These are phyloP conservation scores for Penicillium canescens DNA, from an alignment of 495 filamentous ascomycete genomes.

Conservation along the genomic window DNA sequence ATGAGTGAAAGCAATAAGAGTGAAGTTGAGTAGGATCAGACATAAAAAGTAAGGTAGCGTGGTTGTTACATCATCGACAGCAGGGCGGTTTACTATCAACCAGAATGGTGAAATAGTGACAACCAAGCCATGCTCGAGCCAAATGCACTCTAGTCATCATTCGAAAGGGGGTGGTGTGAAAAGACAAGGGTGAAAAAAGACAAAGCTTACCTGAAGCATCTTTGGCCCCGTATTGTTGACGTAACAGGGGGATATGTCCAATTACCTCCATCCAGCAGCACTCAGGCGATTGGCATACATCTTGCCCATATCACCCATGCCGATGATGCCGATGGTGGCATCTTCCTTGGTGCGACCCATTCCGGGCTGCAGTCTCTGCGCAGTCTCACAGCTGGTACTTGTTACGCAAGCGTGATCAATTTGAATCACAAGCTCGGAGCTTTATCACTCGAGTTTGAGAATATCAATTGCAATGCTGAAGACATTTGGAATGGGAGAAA, in stretches of 20 bases:
- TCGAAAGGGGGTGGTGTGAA: slow-evolving; percentile 23
- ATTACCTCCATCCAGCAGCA: slow-evolving; percentile 93
- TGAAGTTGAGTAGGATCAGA: slow-evolving; percentile 60
- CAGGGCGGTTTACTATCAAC: slow-evolving; percentile 36
- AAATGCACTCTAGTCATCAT: slow-evolving; percentile 99
- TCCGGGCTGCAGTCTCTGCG: background rate
- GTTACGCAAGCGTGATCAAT: background rate
- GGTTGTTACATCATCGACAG: slow-evolving; percentile 94
- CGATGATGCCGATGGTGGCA: slow-evolving; percentile 86
- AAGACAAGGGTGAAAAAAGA: slow-evolving; percentile 15
- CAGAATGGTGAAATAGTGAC: slow-evolving; percentile 52
- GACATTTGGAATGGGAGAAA: background rate
- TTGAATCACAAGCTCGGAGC: background rate
- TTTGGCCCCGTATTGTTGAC: slow-evolving; percentile 6
- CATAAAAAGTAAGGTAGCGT: slow-evolving; percentile 92
- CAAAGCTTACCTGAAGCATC: slow-evolving; percentile 30
- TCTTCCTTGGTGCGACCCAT: slow-evolving; percentile 57
- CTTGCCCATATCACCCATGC: slow-evolving; percentile 99
- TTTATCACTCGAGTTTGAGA: slow-evolving; percentile 10
- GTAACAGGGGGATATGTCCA: slow-evolving; percentile 13
- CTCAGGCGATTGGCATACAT: slow-evolving; percentile 93
- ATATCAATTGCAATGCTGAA: slow-evolving; percentile 17
- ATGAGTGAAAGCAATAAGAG: slow-evolving; percentile 5
- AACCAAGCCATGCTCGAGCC: slow-evolving; percentile 85
- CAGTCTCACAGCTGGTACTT: slow-evolving; percentile 2